Conservation (phyloP, 192 early-diverging fungal genomes). For the Rhizophagus prolifer region DNA sequence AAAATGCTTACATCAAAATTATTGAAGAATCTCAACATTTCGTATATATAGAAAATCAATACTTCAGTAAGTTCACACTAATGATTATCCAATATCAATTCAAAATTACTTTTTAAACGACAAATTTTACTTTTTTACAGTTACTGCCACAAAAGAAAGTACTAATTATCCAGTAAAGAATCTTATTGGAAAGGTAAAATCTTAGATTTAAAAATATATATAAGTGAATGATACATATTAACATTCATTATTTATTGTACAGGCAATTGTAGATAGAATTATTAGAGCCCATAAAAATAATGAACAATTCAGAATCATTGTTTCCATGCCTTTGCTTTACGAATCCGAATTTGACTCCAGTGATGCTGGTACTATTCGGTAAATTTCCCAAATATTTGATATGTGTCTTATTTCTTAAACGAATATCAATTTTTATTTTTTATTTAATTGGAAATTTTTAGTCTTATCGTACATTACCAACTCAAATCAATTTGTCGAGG, state of each 20-base stretch:
- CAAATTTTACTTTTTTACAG: constrained; percentile 31
- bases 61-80: constrained; percentile 63
- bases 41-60: constrained; percentile 94
- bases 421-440: background rate
- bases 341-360: constrained; percentile 75
- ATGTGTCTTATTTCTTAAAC: background rate
- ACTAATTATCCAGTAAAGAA: constrained; percentile 68
- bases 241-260: background rate
- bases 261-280: constrained; percentile 76
- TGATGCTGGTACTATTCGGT: constrained; percentile 71
- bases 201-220: background rate
- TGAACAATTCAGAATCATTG: constrained; percentile 76
- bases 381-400: constrained; percentile 15
- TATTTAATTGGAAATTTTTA: background rate
- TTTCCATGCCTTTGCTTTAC: constrained; percentile 87
- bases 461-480: constrained; percentile 80
- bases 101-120: too few species aligned
- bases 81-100: background rate
- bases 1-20: constrained; percentile 76
- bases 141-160: constrained; percentile 49
- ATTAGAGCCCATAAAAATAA: constrained; percentile 64
- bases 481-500: constrained; percentile 78
- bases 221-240: background rate
- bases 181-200: constrained; percentile 60
- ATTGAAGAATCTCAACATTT: constrained; percentile 80